Conservation (phyloP, 805 yeast species). For the Candida insectalens region DNA sequence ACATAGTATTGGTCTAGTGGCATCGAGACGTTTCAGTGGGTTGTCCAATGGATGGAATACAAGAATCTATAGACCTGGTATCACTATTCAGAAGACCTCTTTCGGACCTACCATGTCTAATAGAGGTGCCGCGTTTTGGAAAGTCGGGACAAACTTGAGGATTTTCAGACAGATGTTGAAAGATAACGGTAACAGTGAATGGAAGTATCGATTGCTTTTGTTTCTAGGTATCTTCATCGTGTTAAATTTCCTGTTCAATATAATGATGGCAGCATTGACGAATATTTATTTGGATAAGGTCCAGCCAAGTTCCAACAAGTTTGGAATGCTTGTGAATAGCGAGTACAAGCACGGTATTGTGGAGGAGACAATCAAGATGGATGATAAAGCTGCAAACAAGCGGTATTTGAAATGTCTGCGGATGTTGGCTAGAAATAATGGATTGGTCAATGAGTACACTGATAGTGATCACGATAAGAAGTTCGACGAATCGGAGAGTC, state of each 20-base stretch:
- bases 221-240: conserved; percentile 33
- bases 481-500: conserved; percentile 20
- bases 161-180: conserved; percentile 16
- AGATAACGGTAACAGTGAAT: conserved; percentile 29
- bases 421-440: conserved; percentile 22
- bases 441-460: conserved; percentile 13
- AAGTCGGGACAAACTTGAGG: conserved; percentile 20
- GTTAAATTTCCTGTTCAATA: conserved; percentile 26
- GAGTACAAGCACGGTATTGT: conserved; percentile 28
- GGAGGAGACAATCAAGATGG: conserved; percentile 26
- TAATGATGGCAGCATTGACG: conserved; percentile 24
- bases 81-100: no score
- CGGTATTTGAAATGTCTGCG: conserved; percentile 24
- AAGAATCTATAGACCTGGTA: no score
- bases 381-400: conserved; percentile 24
- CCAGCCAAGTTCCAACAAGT: conserved; percentile 19
- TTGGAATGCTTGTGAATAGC: conserved; percentile 20
- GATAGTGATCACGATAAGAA: conserved; percentile 12
- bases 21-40: no score
- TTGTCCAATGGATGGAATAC: no score
- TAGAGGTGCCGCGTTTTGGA: conserved; percentile 23
- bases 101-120: background rate
- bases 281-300: conserved; percentile 19
- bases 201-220: conserved; percentile 33
- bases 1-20: no score